Conservation (phyloP, 306 rosid genomes). For the Luffa acutangula region DNA sequence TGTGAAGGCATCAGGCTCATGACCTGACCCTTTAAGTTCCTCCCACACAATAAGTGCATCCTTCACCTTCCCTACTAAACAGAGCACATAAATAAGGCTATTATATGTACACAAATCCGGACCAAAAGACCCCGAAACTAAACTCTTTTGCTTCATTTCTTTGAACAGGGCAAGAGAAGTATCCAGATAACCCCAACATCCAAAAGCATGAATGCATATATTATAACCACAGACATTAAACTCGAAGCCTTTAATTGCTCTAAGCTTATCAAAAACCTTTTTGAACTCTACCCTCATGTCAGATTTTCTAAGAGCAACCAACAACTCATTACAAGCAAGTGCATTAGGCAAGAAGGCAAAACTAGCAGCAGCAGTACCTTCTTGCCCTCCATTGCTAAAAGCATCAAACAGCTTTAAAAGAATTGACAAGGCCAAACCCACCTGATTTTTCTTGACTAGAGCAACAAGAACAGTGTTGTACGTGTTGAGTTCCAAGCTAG, state of each 20-base stretch:
- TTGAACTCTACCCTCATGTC: constrained; percentile 54
- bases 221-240: constrained; percentile 59
- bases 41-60: constrained; percentile 64
- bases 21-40: constrained; percentile 67
- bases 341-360: constrained; percentile 9
- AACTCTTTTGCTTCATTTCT: constrained; percentile 49
- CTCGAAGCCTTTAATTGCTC: constrained; percentile 28
- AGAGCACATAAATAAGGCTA: constrained; percentile 53
- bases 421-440: constrained; percentile 53
- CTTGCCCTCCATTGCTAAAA: background rate
- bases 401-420: constrained; percentile 40
- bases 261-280: constrained; percentile 37
- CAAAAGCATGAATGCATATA: constrained; percentile 66
- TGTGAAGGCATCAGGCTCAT: constrained; percentile 58
- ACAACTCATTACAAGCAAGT: constrained; percentile 43
- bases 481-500: constrained; percentile 21
- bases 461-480: constrained; percentile 49
- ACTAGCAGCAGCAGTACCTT: background rate
- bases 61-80: constrained; percentile 54
- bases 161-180: constrained; percentile 42
- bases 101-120: constrained; percentile 81
- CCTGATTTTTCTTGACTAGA: constrained; percentile 40
- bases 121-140: constrained; percentile 21
- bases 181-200: constrained; percentile 75
- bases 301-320: constrained; percentile 52